Percentiles rank a stretch among this genome's conserved stretches.
Evolutionary conservation across 2,329 filamentous ascomycete genomes (phyloP).

Genomic region (Fusarium albidum): DNA sequence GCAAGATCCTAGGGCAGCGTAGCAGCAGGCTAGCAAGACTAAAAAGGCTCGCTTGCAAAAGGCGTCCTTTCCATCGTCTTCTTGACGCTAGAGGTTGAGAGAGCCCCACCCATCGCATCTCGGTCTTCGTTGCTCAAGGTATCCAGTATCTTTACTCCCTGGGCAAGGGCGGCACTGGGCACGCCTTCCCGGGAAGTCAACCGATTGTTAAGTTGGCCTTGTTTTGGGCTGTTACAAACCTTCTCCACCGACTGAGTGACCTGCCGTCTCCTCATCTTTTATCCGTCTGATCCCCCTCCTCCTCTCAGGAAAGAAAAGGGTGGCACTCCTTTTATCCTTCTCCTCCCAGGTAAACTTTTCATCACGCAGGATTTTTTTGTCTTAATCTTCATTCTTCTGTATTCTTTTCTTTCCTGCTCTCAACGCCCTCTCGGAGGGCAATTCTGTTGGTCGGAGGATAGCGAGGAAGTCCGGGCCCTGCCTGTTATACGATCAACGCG

Average conservation of each 20-base stretch:
- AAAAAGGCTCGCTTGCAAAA: conserved; percentile 6
- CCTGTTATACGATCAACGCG: conserved; percentile 13
- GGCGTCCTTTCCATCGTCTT: conserved; percentile 5
- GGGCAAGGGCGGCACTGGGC: not conserved
- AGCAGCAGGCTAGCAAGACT: not conserved
- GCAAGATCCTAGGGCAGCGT: conserved; percentile 7
- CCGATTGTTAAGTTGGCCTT: conserved; percentile 1
- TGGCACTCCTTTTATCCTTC: conserved; percentile 11
- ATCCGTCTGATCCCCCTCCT: conserved; percentile 11
- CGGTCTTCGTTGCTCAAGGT: no score
- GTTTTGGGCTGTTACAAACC: conserved; percentile 20
- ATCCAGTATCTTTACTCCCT: conserved; percentile 12
- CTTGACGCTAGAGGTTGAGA: not conserved
- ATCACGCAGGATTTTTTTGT: conserved; percentile 1
- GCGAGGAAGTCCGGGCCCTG: conserved; percentile 5
- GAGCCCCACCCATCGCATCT: conserved; percentile 17
- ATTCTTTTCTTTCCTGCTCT: conserved; percentile 2
- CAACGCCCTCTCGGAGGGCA: conserved; percentile 20
- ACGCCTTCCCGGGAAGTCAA: not conserved
- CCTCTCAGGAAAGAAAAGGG: not conserved
- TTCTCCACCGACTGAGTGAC: not conserved
- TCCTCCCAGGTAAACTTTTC: not conserved
- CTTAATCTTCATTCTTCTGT: not conserved
- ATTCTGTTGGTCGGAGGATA: conserved; percentile 12
- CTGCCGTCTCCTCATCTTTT: conserved; percentile 36